Percentiles rank a stretch among this genome's conserved stretches.
Conservation (phyloP, 305 asterid genomes). For the Euphrasia arctica region DNA sequence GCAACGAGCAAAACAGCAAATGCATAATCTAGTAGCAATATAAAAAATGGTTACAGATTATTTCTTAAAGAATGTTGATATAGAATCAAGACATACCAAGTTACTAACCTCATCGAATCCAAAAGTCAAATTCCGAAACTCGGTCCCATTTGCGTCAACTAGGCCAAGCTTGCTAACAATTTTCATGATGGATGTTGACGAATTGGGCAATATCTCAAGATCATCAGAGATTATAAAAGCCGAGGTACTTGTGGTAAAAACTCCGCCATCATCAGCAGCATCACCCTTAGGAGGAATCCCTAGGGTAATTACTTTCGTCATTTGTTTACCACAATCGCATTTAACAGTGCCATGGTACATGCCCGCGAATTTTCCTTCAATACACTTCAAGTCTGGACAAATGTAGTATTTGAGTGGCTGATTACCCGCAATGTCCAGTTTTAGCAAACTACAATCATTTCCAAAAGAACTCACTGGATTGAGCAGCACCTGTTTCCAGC, state of each 20-base stretch:
- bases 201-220: not conserved
- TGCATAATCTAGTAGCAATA: not conserved
- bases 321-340: not conserved
- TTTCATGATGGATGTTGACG: not conserved
- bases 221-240: not conserved
- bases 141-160: not conserved
- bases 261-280: not conserved
- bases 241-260: not conserved
- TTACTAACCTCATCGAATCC: constrained; percentile 19
- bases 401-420: constrained; percentile 15
- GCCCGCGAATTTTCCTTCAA: not conserved
- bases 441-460: constrained; percentile 8
- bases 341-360: not conserved
- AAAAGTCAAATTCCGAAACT: not conserved
- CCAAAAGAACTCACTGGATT: constrained; percentile 21
- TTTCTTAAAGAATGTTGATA: no score
- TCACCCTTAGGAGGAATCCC: no score
- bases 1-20: constrained; percentile 13
- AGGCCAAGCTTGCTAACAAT: not conserved
- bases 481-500: constrained; percentile 28
- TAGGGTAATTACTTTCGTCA: not conserved
- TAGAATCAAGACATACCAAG: not conserved
- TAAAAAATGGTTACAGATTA: not conserved
- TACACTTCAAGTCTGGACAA: constrained; percentile 3
- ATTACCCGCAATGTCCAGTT: constrained; percentile 17